Conservation (phyloP, 805 yeast species). For the Huiozyma naganishii region DNA sequence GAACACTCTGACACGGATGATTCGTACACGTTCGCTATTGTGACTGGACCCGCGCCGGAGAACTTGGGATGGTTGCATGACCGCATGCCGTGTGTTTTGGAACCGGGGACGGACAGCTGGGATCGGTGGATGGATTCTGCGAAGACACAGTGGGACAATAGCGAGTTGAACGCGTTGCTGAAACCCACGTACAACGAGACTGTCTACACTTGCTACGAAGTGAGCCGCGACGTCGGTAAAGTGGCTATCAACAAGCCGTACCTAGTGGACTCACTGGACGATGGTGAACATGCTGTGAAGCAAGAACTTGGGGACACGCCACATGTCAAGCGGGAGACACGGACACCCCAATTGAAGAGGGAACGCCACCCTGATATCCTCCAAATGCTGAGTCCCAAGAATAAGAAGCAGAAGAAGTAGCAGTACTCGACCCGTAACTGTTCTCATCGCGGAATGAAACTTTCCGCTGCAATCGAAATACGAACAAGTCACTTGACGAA, state of each 20-base stretch:
- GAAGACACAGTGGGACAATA: slow-evolving; percentile 30
- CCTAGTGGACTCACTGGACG: slow-evolving; percentile 21
- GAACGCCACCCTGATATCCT: too few species aligned
- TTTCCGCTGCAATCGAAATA: too few species aligned
- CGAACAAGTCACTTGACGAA: too few species aligned
- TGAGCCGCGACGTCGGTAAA: slow-evolving; percentile 55
- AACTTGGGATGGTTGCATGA: slow-evolving; percentile 59
- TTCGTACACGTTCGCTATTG: slow-evolving; percentile 48
- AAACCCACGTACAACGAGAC: slow-evolving; percentile 27
- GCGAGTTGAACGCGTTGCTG: slow-evolving; percentile 32
- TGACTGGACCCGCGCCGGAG: slow-evolving; percentile 61
- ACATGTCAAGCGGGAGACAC: neutral
- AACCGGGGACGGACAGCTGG: slow-evolving; percentile 50
- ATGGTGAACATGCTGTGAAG: neutral
- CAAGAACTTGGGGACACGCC: neutral
- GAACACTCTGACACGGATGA: slow-evolving; percentile 14
- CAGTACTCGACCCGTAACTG: too few species aligned
- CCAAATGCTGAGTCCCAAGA: too few species aligned
- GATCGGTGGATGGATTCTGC: slow-evolving; percentile 47
- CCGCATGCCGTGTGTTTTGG: slow-evolving; percentile 67
- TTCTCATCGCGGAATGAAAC: too few species aligned
- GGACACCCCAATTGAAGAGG: neutral
- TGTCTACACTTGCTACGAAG: slow-evolving; percentile 43
- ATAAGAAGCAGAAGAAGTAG: too few species aligned
- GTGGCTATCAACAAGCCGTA: slow-evolving; percentile 34